Conservation (phyloP, 1,139 yeast species). For the Diutina rugosa region DNA sequence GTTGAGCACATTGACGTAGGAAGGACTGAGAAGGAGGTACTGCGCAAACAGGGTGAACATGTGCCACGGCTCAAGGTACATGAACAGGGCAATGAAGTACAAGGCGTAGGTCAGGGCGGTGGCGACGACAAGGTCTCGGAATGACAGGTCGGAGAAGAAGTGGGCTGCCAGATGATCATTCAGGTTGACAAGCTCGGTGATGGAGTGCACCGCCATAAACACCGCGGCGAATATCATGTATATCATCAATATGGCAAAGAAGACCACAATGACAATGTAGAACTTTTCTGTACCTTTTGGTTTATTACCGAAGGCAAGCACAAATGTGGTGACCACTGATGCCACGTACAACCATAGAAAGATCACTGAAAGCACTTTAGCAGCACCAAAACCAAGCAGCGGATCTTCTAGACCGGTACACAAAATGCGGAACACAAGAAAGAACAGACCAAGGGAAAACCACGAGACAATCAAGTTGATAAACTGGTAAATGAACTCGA, state of each 20-base stretch:
- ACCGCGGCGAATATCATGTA: conserved; percentile 52
- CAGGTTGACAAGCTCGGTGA: neutral
- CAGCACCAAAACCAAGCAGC: conserved; percentile 21
- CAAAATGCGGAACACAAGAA: conserved; percentile 26
- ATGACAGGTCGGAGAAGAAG: conserved; percentile 1
- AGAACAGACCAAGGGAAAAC: conserved; percentile 16
- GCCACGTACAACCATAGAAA: conserved; percentile 15
- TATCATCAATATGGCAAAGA: conserved; percentile 15
- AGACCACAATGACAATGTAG: conserved; percentile 10
- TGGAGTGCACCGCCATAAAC: conserved; percentile 1
- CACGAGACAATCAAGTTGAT: conserved; percentile 58
- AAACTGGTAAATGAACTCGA: conserved; percentile 61
- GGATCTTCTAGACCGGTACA: conserved; percentile 40
- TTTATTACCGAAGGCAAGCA: conserved; percentile 16
- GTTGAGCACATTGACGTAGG: conserved; percentile 2
- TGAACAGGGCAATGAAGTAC: neutral
- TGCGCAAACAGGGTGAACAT: conserved; percentile 2
- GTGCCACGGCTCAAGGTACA: conserved; percentile 1
- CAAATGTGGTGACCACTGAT: conserved; percentile 14
- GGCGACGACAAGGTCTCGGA: conserved; percentile 1
- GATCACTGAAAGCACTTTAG: conserved; percentile 12
- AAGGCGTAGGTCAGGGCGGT: neutral
- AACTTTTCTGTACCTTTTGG: conserved; percentile 15
- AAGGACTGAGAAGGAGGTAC: neutral
- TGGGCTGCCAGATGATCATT: neutral